Evolutionary conservation across 2,329 filamentous ascomycete species (phyloP).

Genomic region (Pezizomycotina sp.): DNA sequence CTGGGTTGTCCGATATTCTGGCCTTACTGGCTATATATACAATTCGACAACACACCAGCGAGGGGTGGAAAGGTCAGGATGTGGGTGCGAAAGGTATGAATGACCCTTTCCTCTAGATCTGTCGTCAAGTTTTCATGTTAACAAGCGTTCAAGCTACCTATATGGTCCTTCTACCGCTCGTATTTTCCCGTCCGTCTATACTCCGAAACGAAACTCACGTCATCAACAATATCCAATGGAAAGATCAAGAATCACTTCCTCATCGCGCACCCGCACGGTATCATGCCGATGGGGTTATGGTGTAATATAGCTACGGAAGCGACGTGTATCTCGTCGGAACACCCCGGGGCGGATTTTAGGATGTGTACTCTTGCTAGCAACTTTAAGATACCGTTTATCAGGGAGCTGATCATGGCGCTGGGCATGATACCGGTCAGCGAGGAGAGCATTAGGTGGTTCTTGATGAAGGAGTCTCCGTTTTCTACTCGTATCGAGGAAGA

Average conservation of each 20-base stretch:
- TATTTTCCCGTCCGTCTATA: conserved; percentile 1
- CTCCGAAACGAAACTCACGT: no score
- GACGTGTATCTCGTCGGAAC: neutral
- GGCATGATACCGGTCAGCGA: conserved; percentile 1
- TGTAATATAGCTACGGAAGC: conserved; percentile 2
- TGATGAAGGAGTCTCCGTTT: no score
- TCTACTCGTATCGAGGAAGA: no score
- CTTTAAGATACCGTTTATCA: conserved; percentile 1
- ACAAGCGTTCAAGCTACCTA: neutral
- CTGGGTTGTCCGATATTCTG: neutral
- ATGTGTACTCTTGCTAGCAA: conserved; percentile 1
- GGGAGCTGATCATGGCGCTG: conserved; percentile 1
- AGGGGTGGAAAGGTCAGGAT: neutral
- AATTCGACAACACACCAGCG: neutral
- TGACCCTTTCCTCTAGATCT: no score
- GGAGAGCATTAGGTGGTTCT: neutral
- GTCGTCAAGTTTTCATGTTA: no score
- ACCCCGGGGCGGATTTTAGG: neutral
- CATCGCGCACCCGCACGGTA: conserved; percentile 2
- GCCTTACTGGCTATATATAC: conserved; percentile 4
- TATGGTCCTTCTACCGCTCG: neutral
- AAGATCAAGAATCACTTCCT: neutral
- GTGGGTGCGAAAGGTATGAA: no score
- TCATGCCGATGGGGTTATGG: conserved; percentile 1
- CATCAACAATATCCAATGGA: no score